Conservation (phyloP, 2,329 filamentous ascomycete genomes). For the Hortaea werneckii region DNA sequence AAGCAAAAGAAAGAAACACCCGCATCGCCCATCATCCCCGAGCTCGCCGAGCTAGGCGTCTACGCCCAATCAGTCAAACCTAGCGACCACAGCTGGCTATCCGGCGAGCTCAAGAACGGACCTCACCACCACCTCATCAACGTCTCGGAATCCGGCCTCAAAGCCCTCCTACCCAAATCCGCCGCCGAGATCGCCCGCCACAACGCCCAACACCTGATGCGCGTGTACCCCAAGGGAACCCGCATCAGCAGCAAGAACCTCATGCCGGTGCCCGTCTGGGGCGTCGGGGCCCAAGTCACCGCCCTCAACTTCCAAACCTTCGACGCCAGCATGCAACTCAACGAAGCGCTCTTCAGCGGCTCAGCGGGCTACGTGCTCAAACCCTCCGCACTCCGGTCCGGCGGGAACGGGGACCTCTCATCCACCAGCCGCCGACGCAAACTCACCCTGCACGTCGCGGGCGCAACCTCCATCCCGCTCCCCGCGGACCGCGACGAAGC, state of each 20-base stretch:
- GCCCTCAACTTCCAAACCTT: conserved; percentile 59
- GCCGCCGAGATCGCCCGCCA: conserved; percentile 45
- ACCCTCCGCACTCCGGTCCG: conserved; percentile 47
- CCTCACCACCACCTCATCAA: conserved; percentile 60
- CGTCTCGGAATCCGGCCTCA: conserved; percentile 53
- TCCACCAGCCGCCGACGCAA: conserved; percentile 39
- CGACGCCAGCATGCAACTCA: conserved; percentile 55
- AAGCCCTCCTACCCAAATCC: conserved; percentile 39
- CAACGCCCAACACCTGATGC: conserved; percentile 57
- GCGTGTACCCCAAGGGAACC: conserved; percentile 59
- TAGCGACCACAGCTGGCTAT: conserved; percentile 55
- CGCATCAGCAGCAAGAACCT: conserved; percentile 58
- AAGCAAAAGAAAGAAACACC: conserved; percentile 43
- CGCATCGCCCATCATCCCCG: conserved; percentile 46
- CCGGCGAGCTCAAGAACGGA: conserved; percentile 35
- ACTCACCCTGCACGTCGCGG: conserved; percentile 50
- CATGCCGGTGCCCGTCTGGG: conserved; percentile 55
- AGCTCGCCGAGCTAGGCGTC: conserved; percentile 55
- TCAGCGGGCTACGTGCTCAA: conserved; percentile 58
- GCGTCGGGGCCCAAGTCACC: conserved; percentile 11
- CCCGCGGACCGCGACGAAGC: conserved; percentile 38
- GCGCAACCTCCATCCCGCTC: conserved; percentile 52
- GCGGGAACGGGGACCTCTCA: conserved; percentile 41
- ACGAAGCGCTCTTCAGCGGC: conserved; percentile 56
- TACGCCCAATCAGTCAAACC: conserved; percentile 64